Evolutionary conservation across 1,139 yeast species (phyloP).

Genomic region (Suhomyces terraborum): DNA sequence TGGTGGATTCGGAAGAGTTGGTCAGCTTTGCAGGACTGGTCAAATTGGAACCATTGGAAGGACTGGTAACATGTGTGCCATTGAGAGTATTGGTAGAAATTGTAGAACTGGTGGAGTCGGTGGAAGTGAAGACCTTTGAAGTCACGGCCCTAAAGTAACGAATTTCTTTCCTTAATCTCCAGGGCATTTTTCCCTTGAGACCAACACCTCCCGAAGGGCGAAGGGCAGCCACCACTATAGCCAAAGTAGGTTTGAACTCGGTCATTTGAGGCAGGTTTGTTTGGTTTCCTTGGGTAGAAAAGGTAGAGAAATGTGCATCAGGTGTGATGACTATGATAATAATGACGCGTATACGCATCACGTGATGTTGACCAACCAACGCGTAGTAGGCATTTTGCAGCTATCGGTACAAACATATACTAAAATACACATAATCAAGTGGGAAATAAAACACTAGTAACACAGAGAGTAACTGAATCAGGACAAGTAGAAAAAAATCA

Average conservation of each 20-base stretch:
- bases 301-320: no score
- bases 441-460: constrained; percentile 13
- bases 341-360: no score
- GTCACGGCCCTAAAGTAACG: constrained; percentile 81
- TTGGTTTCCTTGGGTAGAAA: no score
- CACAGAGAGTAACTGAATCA: constrained; percentile 13
- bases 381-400: constrained; percentile 3
- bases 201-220: constrained; percentile 86
- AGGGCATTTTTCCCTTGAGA: constrained; percentile 75
- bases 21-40: no score
- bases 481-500: constrained; percentile 3
- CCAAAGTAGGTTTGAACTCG: constrained; percentile 38
- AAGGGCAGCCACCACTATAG: constrained; percentile 82
- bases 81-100: no score
- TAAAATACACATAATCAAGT: constrained; percentile 14
- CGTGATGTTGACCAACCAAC: constrained; percentile 1
- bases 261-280: no score
- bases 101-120: no score
- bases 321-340: no score
- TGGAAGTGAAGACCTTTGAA: no score
- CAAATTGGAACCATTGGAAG: no score
- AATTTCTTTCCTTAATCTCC: constrained; percentile 86
- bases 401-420: constrained; percentile 10
- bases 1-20: no score
- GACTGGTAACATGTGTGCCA: no score